phyloP scores from a whole-genome alignment of 768 basidiomycete species.

The Heimioporus sp. region DNA sequence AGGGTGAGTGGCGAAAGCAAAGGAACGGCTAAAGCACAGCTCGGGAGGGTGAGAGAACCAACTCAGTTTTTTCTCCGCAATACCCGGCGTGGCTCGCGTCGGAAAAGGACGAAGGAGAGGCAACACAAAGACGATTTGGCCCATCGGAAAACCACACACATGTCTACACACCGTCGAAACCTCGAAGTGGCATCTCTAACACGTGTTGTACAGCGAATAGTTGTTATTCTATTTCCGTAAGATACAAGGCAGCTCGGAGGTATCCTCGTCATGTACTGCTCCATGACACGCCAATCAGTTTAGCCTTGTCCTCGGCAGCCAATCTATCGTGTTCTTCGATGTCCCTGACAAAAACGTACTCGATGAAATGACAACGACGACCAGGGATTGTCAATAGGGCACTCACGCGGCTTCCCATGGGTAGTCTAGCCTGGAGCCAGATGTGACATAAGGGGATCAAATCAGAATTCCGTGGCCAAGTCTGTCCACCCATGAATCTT shows the following conservation, averaged over 20 bases:
- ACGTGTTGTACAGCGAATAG: no score
- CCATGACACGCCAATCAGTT: not conserved
- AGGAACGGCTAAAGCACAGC: not conserved
- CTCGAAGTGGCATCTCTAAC: no score
- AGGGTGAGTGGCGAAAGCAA: conserved; percentile 1
- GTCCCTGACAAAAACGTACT: conserved; percentile 41
- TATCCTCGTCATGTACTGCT: no score
- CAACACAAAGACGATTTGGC: no score
- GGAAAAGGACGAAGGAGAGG: no score
- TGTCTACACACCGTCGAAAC: no score
- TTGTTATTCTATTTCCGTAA: no score
- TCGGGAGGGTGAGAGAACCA: conserved; percentile 5
- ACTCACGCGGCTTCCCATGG: conserved; percentile 80
- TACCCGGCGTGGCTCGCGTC: not conserved
- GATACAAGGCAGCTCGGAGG: no score
- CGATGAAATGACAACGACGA: not conserved
- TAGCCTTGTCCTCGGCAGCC: conserved; percentile 43
- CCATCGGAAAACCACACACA: no score
- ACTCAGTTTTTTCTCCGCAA: conserved; percentile 5
- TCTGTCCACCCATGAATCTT: conserved; percentile 27
- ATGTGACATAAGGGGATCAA: not conserved
- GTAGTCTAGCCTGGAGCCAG: conserved; percentile 65
- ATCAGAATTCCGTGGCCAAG: conserved; percentile 15
- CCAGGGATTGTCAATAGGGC: not conserved
- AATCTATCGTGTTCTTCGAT: conserved; percentile 75